Percentiles rank a stretch among this genome's conserved stretches.
Evolutionary conservation across 1,284 basidiomycete species (phyloP).

Genomic region (Erythrobasidium hasegawianum): DNA sequence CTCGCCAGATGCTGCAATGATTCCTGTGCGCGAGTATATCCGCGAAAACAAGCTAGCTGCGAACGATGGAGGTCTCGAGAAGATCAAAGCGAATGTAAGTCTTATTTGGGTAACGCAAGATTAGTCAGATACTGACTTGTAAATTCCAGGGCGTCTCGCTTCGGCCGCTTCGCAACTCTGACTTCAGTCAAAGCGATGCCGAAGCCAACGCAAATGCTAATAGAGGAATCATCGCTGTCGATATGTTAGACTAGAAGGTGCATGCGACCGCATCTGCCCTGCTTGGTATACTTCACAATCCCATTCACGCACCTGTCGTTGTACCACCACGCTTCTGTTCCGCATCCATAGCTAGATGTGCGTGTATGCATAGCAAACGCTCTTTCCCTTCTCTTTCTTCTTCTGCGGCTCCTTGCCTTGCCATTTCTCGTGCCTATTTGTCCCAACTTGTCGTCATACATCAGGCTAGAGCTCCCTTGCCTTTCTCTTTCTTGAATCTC

Average conservation of each 20-base stretch:
- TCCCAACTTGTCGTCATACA: background rate
- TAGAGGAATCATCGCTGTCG: slow-evolving; percentile 21
- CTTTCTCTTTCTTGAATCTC: background rate
- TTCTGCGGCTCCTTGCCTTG: no score
- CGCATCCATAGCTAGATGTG: no score
- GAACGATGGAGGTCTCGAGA: slow-evolving; percentile 19
- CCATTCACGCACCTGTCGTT: no score
- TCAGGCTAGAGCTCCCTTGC: background rate
- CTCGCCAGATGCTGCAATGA: slow-evolving; percentile 70
- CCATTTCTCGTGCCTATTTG: no score
- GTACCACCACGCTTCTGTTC: no score
- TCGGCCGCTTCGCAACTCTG: slow-evolving; percentile 29
- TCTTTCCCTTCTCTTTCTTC: no score
- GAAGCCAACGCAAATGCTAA: slow-evolving; percentile 20
- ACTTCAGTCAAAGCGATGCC: slow-evolving; percentile 28
- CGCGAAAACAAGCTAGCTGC: slow-evolving; percentile 30
- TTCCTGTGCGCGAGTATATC: slow-evolving; percentile 74
- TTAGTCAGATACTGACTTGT: background rate
- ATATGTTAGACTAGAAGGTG: slow-evolving; percentile 21
- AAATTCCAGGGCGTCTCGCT: slow-evolving; percentile 26
- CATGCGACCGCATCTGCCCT: no score
- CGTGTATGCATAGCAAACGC: no score
- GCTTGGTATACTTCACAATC: no score
- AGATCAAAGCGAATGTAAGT: slow-evolving; percentile 26
- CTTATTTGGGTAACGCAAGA: background rate